phyloP scores from a whole-genome alignment of 345 rosid genomes.

The Eutrema heterophyllum region DNA sequence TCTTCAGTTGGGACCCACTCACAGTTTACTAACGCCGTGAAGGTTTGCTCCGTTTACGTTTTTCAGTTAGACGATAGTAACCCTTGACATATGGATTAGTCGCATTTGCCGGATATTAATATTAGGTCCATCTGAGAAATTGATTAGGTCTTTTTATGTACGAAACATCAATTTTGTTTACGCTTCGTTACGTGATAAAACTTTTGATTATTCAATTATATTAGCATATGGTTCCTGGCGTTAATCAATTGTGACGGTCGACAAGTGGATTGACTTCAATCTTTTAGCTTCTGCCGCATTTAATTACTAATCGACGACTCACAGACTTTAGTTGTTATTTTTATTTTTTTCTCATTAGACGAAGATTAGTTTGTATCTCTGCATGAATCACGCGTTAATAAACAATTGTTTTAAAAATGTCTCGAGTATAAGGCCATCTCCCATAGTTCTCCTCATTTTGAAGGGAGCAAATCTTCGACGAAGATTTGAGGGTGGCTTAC shows the following conservation, averaged over 20 bases:
- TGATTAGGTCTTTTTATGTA: neutral
- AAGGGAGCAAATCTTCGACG: too few relatives aligned
- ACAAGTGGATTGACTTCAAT: conserved; percentile 23
- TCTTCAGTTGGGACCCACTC: conserved; percentile 15
- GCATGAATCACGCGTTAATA: conserved; percentile 19
- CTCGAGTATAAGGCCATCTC: neutral
- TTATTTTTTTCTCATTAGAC: neutral
- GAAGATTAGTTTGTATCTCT: neutral
- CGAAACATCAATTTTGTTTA: neutral
- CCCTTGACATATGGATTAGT: conserved; percentile 5
- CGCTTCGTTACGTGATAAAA: neutral
- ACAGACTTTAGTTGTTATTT: neutral
- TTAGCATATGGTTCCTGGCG: neutral
- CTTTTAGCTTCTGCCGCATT: neutral
- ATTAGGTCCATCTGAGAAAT: neutral
- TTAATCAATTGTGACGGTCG: conserved; percentile 19
- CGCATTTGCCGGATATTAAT: neutral
- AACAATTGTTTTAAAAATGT: neutral
- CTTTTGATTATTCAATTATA: neutral
- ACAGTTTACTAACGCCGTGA: conserved; percentile 12
- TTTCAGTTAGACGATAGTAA: neutral
- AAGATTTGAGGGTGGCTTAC: too few relatives aligned
- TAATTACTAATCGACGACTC: conserved; percentile 2
- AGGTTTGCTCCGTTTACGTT: conserved; percentile 2
- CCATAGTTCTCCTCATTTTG: too few relatives aligned